These are phyloP conservation scores for Diaporthe vexans DNA, from an alignment of 2,329 filamentous ascomycete species.

Conservation along the genomic window DNA sequence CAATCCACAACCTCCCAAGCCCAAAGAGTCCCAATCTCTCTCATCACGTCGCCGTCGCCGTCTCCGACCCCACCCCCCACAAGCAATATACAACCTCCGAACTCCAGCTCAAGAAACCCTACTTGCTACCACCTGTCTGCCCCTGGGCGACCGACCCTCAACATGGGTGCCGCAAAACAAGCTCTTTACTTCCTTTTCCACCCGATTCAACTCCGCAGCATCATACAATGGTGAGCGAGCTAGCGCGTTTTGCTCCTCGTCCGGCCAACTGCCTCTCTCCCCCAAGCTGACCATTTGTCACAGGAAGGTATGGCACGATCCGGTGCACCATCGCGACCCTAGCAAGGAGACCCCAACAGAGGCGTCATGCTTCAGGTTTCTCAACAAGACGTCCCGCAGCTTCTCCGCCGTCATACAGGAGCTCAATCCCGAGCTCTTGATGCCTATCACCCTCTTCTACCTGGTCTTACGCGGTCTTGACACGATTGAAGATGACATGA, in stretches of 20 bases:
- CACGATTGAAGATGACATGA: constrained; percentile 99
- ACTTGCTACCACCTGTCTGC: background rate
- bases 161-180: constrained; percentile 67
- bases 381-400: constrained; percentile 91
- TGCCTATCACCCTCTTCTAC: constrained; percentile 92
- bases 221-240: constrained; percentile 84
- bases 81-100: background rate
- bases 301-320: constrained; percentile 97
- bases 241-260: background rate
- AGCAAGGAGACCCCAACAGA: constrained; percentile 81
- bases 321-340: constrained; percentile 86
- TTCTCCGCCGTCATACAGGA: constrained; percentile 96
- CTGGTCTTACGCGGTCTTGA: constrained; percentile 91
- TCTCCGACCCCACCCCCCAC: constrained; percentile 1
- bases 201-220: constrained; percentile 82
- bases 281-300: constrained; percentile 41
- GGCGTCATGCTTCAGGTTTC: constrained; percentile 86
- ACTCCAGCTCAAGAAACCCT: background rate
- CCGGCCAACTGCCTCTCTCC: constrained; percentile 35
- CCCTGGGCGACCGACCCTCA: constrained; percentile 47
- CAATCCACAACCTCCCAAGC: too few species aligned
- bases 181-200: constrained; percentile 81
- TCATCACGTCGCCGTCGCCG: background rate
- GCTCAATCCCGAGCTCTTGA: constrained; percentile 91
- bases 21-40: background rate